These are phyloP conservation scores for Silene latifolia DNA, from an alignment of 148 eudicot species.

Conservation along the genomic window DNA sequence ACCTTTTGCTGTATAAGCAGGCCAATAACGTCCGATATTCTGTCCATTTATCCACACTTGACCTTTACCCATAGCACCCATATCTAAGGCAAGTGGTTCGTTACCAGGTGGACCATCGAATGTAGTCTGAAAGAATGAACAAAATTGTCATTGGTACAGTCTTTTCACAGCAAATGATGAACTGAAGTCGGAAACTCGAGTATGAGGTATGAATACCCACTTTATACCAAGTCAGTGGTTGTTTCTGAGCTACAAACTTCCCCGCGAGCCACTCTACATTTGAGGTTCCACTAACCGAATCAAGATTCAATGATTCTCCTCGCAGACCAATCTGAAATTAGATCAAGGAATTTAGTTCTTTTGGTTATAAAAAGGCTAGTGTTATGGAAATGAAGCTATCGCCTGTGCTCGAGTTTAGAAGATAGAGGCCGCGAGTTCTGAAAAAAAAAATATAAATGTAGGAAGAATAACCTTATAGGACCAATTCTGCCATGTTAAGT, in stretches of 20 bases:
- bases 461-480: slow-evolving; percentile 64
- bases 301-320: slow-evolving; percentile 81
- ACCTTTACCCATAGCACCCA: slow-evolving; percentile 84
- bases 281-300: slow-evolving; percentile 71
- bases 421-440: not conserved
- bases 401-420: too few relatives aligned
- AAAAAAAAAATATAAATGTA: not conserved
- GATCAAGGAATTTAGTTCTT: slow-evolving; percentile 1
- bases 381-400: too few relatives aligned
- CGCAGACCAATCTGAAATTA: slow-evolving; percentile 68
- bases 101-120: slow-evolving; percentile 65
- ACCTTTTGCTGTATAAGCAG: slow-evolving; percentile 68
- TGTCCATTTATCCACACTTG: slow-evolving; percentile 84
- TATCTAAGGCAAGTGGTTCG: slow-evolving; percentile 73
- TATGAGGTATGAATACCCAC: slow-evolving; percentile 29
- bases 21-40: slow-evolving; percentile 81
- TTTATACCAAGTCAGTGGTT: slow-evolving; percentile 81
- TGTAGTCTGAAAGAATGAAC: slow-evolving; percentile 35
- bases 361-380: not conserved
- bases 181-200: not conserved
- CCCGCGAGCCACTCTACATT: slow-evolving; percentile 77
- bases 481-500: slow-evolving; percentile 91
- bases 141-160: not conserved
- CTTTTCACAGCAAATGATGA: not conserved
- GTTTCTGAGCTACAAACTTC: slow-evolving; percentile 44